Evolutionary conservation across 257 asterid species (phyloP).

Genomic region (Solanum etuberosum): DNA sequence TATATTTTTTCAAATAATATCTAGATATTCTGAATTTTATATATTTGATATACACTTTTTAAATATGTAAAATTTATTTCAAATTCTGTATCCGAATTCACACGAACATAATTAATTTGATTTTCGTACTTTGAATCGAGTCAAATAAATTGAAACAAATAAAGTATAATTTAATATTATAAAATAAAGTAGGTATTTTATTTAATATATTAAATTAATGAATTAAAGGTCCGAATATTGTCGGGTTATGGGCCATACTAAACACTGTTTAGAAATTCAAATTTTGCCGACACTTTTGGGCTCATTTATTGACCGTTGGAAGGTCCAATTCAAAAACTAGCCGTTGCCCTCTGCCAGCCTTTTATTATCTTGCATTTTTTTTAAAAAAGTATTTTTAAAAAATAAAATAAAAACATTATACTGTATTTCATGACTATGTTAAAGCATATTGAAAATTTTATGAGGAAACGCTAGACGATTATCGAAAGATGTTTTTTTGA

Average conservation of each 20-base stretch:
- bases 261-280: neutral
- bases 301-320: neutral
- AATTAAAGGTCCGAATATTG: neutral
- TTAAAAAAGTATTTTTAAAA: neutral
- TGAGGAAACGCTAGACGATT: neutral
- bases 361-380: neutral
- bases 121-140: neutral
- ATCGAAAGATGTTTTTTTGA: neutral
- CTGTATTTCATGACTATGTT: neutral
- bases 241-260: neutral
- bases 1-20: neutral
- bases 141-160: neutral
- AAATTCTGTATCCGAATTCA: neutral
- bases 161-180: neutral
- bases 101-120: neutral
- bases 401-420: neutral
- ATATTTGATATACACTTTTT: neutral
- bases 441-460: neutral
- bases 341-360: neutral
- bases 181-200: neutral
- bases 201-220: neutral
- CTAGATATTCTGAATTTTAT: neutral
- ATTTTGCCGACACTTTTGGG: neutral
- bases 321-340: neutral
- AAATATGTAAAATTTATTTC: neutral